Conservation (phyloP, 2,329 filamentous ascomycete species). For the Cordyceps tenuipes region DNA sequence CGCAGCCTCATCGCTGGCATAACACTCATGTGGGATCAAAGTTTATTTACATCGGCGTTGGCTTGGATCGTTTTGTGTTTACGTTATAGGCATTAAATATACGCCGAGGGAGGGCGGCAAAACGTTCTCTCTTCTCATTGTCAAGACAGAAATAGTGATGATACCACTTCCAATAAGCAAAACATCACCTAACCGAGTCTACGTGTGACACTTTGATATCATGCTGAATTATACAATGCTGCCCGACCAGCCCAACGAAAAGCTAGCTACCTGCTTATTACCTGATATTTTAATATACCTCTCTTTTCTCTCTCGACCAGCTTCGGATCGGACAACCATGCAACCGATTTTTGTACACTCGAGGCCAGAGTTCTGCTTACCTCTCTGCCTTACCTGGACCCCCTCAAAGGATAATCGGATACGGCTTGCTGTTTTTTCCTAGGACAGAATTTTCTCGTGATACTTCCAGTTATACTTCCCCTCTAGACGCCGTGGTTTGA, state of each 20-base stretch:
- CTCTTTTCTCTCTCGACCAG: background rate
- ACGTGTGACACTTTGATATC: background rate
- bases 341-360: background rate
- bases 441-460: background rate
- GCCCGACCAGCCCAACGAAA: background rate
- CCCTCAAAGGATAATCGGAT: background rate
- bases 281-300: background rate
- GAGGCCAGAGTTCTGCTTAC: conserved; percentile 11
- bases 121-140: background rate
- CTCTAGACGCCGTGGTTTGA: conserved; percentile 3
- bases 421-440: background rate
- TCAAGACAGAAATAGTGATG: background rate
- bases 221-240: background rate
- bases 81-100: background rate
- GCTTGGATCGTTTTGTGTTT: conserved; percentile 5
- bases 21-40: conserved; percentile 7
- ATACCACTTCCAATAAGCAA: background rate
- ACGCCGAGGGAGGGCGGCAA: background rate
- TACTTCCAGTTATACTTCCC: background rate
- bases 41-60: conserved; percentile 9
- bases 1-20: conserved; percentile 4
- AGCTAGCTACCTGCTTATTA: background rate
- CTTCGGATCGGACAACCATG: background rate
- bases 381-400: conserved; percentile 11
- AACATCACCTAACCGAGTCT: background rate